phyloP scores from a whole-genome alignment of 2,329 filamentous ascomycete genomes.

The Ceratocystis alfenasii region DNA sequence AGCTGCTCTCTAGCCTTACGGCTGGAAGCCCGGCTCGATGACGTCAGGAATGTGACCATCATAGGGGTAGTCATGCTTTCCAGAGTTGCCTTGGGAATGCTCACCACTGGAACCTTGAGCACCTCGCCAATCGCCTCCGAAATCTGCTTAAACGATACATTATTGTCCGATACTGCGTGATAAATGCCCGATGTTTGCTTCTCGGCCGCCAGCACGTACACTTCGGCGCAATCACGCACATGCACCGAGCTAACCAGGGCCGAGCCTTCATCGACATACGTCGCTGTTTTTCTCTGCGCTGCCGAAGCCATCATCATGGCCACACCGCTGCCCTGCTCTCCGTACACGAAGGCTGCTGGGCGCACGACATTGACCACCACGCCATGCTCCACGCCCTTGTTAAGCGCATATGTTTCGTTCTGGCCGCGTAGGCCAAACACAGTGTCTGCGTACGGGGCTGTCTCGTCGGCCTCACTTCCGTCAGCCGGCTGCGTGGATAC shows the following conservation, averaged over 20 bases:
- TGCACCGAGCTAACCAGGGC: conserved; percentile 29
- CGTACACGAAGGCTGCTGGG: conserved; percentile 36
- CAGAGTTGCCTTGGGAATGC: conserved; percentile 23
- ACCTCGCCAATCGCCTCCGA: conserved; percentile 25
- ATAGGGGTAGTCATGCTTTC: conserved; percentile 29
- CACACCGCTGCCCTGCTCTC: conserved; percentile 32
- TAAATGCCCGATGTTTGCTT: conserved; percentile 30
- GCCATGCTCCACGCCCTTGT: conserved; percentile 26
- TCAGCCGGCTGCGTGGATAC: conserved; percentile 24
- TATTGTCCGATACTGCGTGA: conserved; percentile 29
- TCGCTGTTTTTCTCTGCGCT: conserved; percentile 26
- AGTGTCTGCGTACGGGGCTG: conserved; percentile 24
- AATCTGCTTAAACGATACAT: conserved; percentile 28
- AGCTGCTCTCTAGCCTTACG: conserved; percentile 31
- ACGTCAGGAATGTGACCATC: conserved; percentile 29
- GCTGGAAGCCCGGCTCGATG: conserved; percentile 29
- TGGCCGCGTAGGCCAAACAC: conserved; percentile 26
- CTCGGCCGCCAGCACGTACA: conserved; percentile 32
- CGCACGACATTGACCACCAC: conserved; percentile 31
- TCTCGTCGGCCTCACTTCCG: conserved; percentile 27
- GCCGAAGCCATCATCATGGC: conserved; percentile 29
- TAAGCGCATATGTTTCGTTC: conserved; percentile 29
- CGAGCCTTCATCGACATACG: conserved; percentile 28
- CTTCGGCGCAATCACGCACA: conserved; percentile 34
- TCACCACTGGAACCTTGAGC: conserved; percentile 25